phyloP scores from a whole-genome alignment of 352 stramenopile species.

The Globisporangium nagaii region DNA sequence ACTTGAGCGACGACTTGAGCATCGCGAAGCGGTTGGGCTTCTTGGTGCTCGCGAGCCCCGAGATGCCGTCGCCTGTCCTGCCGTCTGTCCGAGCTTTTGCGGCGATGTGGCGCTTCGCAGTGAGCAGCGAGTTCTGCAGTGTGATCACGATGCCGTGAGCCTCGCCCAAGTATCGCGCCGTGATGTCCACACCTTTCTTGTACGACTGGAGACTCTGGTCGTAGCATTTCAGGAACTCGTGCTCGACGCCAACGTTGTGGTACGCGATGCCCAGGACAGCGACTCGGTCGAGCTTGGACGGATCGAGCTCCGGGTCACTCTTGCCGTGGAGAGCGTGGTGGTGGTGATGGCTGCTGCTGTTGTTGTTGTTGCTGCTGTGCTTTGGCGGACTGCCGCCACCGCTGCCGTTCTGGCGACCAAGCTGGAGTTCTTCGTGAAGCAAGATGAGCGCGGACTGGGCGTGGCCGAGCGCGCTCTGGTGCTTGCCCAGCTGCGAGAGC shows the following conservation, averaged over 20 bases:
- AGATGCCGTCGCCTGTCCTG: slow-evolving; percentile 53
- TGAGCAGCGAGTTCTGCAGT: slow-evolving; percentile 86
- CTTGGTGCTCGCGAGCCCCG: slow-evolving; percentile 13
- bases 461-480: slow-evolving; percentile 88
- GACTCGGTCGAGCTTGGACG: slow-evolving; percentile 80
- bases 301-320: slow-evolving; percentile 9
- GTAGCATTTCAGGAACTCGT: slow-evolving; percentile 93
- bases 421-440: slow-evolving; percentile 90
- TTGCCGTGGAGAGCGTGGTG: not conserved
- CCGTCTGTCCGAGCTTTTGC: slow-evolving; percentile 37
- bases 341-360: slow-evolving; percentile 5
- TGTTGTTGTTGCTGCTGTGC: slow-evolving; percentile 14
- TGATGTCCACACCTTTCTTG: slow-evolving; percentile 89
- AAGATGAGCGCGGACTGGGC: slow-evolving; percentile 90
- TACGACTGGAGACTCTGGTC: slow-evolving; percentile 89
- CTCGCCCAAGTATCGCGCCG: slow-evolving; percentile 77
- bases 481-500: slow-evolving; percentile 88
- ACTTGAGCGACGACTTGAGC: slow-evolving; percentile 34
- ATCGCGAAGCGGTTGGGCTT: slow-evolving; percentile 19
- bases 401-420: slow-evolving; percentile 13
- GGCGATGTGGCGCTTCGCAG: slow-evolving; percentile 62
- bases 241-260: slow-evolving; percentile 94
- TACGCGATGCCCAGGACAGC: slow-evolving; percentile 93
- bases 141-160: slow-evolving; percentile 90
- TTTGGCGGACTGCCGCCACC: slow-evolving; percentile 9